Conservation (phyloP, 306 rosid genomes). For the Fagus crenata region DNA sequence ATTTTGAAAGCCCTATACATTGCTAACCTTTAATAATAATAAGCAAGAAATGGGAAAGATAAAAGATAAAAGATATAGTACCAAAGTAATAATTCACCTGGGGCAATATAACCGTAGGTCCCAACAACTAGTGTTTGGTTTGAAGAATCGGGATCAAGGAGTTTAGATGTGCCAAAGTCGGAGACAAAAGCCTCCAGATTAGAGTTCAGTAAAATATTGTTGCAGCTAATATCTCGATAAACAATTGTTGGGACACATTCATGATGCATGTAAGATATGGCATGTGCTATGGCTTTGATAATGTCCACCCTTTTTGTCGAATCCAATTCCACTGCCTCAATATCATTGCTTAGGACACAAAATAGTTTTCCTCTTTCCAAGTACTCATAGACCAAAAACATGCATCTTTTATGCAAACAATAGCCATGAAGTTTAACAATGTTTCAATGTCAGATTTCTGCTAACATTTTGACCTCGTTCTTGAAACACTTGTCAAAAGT, state of each 20-base stretch:
- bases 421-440: conserved; percentile 26
- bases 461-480: conserved; percentile 19
- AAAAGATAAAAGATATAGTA: background rate
- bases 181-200: conserved; percentile 4
- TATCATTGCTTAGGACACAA: background rate
- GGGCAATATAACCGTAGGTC: conserved; percentile 25
- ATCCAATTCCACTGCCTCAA: conserved; percentile 19
- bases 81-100: conserved; percentile 4
- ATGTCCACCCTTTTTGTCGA: conserved; percentile 24
- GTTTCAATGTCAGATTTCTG: conserved; percentile 7
- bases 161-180: conserved; percentile 19
- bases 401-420: conserved; percentile 24
- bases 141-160: conserved; percentile 21
- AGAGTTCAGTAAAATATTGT: background rate
- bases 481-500: background rate
- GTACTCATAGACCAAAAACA: conserved; percentile 29
- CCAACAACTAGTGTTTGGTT: conserved; percentile 18
- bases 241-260: conserved; percentile 19
- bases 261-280: conserved; percentile 33
- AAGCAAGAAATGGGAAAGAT: too few relatives aligned
- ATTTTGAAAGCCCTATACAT: background rate
- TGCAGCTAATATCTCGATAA: conserved; percentile 21
- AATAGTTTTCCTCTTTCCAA: conserved; percentile 29
- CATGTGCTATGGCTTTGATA: conserved; percentile 7
- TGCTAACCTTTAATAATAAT: background rate